phyloP scores from a whole-genome alignment of 805 yeast species.

The Candida tallmaniae region DNA sequence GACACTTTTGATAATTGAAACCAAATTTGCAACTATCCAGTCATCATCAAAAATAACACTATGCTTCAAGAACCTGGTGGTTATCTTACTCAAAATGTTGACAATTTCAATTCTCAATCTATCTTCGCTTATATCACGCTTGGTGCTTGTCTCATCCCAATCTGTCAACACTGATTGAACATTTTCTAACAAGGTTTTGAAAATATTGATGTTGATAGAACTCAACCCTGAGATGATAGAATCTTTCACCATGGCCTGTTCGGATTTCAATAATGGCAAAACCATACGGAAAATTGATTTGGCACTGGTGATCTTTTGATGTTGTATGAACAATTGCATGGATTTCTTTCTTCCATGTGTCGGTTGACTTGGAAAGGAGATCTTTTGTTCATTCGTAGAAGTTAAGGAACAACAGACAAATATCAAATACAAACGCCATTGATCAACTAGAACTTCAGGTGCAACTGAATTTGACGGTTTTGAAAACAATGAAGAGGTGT shows the following conservation, averaged over 20 bases:
- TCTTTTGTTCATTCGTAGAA: constrained; percentile 78
- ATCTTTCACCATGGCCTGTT: constrained; percentile 67
- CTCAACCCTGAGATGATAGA: constrained; percentile 88
- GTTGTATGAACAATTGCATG: constrained; percentile 78
- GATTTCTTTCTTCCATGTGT: constrained; percentile 73
- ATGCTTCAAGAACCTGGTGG: constrained; percentile 53
- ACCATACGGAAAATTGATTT: constrained; percentile 85
- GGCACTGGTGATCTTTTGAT: constrained; percentile 89
- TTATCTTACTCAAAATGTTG: constrained; percentile 65
- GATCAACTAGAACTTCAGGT: constrained; percentile 72
- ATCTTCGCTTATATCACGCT: constrained; percentile 33
- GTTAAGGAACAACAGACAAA: constrained; percentile 92
- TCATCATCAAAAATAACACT: constrained; percentile 56
- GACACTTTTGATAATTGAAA: constrained; percentile 56
- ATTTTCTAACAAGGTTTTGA: constrained; percentile 74
- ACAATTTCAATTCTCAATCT: constrained; percentile 68
- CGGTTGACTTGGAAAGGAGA: constrained; percentile 47
- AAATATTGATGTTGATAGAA: constrained; percentile 85
- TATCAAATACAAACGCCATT: constrained; percentile 84
- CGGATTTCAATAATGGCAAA: constrained; percentile 70
- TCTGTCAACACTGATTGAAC: constrained; percentile 55
- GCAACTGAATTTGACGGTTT: constrained; percentile 33
- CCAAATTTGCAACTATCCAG: constrained; percentile 61
- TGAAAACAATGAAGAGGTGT: constrained; percentile 35
- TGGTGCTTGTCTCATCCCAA: constrained; percentile 34